These are phyloP conservation scores for Colletotrichum sp. DNA, from an alignment of 2,329 filamentous ascomycete species.

Conservation along the genomic window DNA sequence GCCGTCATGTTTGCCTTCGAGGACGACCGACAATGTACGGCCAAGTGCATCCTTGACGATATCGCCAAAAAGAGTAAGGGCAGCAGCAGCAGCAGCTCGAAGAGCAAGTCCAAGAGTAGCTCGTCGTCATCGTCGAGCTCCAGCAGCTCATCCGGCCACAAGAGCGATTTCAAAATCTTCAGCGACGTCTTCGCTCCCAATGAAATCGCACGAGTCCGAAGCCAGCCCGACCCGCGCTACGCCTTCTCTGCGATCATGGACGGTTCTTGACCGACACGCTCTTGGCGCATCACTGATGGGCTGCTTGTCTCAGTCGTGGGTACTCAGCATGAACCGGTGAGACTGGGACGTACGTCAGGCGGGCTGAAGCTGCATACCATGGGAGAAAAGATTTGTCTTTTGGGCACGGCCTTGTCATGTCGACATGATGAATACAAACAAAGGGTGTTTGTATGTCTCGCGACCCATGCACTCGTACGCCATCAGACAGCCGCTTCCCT, in stretches of 20 bases:
- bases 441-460: conserved; percentile 7
- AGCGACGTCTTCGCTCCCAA: conserved; percentile 52
- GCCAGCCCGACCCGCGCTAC: conserved; percentile 59
- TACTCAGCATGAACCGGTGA: neutral
- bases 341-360: conserved; percentile 13
- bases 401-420: neutral
- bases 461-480: conserved; percentile 1
- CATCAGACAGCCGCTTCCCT: neutral
- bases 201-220: conserved; percentile 56
- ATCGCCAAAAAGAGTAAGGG: conserved; percentile 53
- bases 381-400: neutral
- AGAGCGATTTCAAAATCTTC: conserved; percentile 58
- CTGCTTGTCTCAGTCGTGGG: conserved; percentile 2
- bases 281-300: neutral
- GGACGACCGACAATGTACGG: conserved; percentile 57
- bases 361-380: neutral
- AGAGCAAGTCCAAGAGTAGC: conserved; percentile 36
- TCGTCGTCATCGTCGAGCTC: conserved; percentile 32
- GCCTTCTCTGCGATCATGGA: conserved; percentile 30
- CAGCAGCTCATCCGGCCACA: conserved; percentile 28
- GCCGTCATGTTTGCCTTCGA: conserved; percentile 71
- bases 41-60: conserved; percentile 58
- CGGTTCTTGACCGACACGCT: conserved; percentile 12
- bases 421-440: neutral
- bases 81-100: conserved; percentile 28